A percentile compares a stretch with the other conserved stretches of the same genome.
Evolutionary conservation across 257 asterid genomes (phyloP).

Genomic region (Craterostigma plantagineum): DNA sequence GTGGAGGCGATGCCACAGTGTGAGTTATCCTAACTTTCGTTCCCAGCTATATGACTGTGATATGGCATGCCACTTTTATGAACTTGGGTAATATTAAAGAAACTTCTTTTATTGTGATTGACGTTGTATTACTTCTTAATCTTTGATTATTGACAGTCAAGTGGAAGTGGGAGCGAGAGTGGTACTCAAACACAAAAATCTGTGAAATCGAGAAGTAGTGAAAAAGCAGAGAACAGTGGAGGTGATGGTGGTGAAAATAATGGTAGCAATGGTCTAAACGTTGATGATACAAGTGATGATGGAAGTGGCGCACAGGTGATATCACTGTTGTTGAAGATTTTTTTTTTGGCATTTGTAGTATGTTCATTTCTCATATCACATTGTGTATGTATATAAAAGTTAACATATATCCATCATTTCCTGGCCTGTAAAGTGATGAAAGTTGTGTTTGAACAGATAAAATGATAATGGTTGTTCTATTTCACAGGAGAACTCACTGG

Average conservation of each 20-base stretch:
- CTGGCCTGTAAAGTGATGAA: too few relatives aligned
- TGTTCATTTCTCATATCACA: too few relatives aligned
- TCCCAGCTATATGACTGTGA: background rate
- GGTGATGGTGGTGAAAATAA: slow-evolving; percentile 40
- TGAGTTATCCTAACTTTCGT: slow-evolving; percentile 24
- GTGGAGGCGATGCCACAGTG: slow-evolving; percentile 49
- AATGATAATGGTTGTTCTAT: too few relatives aligned
- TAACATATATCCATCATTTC: too few relatives aligned
- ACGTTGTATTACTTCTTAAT: slow-evolving; percentile 5
- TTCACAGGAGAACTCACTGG: too few relatives aligned
- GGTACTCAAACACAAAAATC: slow-evolving; percentile 61
- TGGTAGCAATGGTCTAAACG: slow-evolving; percentile 29
- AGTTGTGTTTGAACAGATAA: too few relatives aligned
- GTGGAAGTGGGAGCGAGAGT: slow-evolving; percentile 91
- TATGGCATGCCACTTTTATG: background rate
- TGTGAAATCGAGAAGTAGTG: slow-evolving; percentile 34
- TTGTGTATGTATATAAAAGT: too few relatives aligned
- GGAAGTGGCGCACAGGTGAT: slow-evolving; percentile 67
- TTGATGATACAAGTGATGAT: slow-evolving; percentile 49
- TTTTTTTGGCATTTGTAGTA: too few relatives aligned
- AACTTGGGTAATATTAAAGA: background rate
- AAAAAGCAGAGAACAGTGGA: slow-evolving; percentile 28
- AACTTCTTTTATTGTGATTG: too few relatives aligned
- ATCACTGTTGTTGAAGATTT: background rate
- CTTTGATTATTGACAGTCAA: slow-evolving; percentile 42